Percentiles rank a stretch among this genome's conserved stretches.
Evolutionary conservation across 148 eudicot genomes (phyloP).

Genomic region (Chenopodium suecicum): DNA sequence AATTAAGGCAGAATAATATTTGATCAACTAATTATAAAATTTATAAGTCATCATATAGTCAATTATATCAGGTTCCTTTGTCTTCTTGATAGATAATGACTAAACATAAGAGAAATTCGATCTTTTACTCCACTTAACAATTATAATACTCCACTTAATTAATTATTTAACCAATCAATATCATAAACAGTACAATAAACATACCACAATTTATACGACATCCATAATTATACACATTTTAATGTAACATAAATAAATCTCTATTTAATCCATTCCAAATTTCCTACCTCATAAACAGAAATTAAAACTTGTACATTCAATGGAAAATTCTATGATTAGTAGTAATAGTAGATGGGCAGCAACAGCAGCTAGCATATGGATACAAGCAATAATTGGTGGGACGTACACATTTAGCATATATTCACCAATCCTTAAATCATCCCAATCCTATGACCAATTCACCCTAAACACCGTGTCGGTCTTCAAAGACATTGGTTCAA

Average conservation of each 20-base stretch:
- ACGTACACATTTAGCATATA: slow-evolving; percentile 85
- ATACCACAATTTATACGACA: not conserved
- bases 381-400: slow-evolving; percentile 72
- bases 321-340: slow-evolving; percentile 1
- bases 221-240: not conserved
- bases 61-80: not conserved
- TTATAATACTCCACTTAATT: not conserved
- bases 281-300: not conserved
- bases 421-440: slow-evolving; percentile 67
- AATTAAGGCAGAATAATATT: not conserved
- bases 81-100: not conserved
- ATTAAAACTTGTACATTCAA: not conserved
- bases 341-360: slow-evolving; percentile 57
- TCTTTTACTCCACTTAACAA: slow-evolving; percentile 12
- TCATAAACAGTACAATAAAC: not conserved
- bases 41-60: not conserved
- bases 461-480: slow-evolving; percentile 87
- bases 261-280: not conserved
- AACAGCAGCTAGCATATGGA: slow-evolving; percentile 75
- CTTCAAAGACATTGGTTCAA: slow-evolving; percentile 92
- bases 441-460: slow-evolving; percentile 68
- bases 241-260: not conserved
- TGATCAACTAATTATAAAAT: not conserved
- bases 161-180: too few relatives aligned
- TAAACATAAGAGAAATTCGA: not conserved